Base-by-base conservation (phyloP, 208 protist species). In the Naegleria fowleri region DNA sequence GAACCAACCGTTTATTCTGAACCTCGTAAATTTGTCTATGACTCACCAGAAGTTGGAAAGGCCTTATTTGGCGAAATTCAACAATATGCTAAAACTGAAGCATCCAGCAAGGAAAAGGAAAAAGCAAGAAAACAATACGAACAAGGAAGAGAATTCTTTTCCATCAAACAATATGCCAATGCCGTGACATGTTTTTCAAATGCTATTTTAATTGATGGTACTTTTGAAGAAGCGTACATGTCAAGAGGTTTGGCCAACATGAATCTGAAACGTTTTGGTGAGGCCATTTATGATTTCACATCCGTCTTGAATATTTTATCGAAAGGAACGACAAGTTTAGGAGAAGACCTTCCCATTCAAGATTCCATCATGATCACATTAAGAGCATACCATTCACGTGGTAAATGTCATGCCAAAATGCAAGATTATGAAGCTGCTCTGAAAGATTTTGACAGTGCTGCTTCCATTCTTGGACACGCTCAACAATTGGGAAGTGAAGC, bases 221-320 rank as follows among this genome's bases (percentile, higher is more conserved):
- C 6, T 36, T 79, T 79, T 79, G 67, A 79, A 33, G 29, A 79
- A 79, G 67, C 67, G 6, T 36, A 79, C 67, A 79, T 79, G 67
- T 79, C 67, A 36, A 79, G 67, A 79, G 67, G 67, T 36, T 79
- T 79, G 36, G 67, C 67, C 9, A 29, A 79, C 1, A 79, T 79
- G 67, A 79, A 79, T 79, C 36, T 79, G 29, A 79, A 79, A 36
- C 16, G 29, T 36, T 79, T 36, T 33, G 6, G 25, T 79, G 67
- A 79, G n/a, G 67, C 67, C 19, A 79, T 79, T 79, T 79, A 79
- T 9, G 67, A 79, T 79, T 79, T 79, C 29, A 79, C 67, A 79
- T 36, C 29, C 5, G 67, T 79, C 9, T 79, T 79, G 29, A 79
- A 79, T 79, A 79, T 36, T 36, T 13, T 36, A 1, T 11, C 29